Evolutionary conservation across 805 yeast species (phyloP).

Genomic region (Wickerhamomyces alni): DNA sequence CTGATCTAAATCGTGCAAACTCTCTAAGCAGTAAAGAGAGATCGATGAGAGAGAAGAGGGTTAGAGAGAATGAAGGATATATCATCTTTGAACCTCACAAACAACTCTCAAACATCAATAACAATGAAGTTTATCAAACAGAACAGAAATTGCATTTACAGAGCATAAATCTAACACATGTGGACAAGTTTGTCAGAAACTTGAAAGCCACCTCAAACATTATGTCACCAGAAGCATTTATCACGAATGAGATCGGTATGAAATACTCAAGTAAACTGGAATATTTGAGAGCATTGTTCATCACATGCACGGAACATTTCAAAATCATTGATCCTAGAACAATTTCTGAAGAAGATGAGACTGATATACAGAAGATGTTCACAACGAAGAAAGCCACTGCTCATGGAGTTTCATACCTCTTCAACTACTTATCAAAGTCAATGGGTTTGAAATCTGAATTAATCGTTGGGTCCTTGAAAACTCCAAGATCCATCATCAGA

Average conservation of each 20-base stretch:
- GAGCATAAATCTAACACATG: constrained; percentile 30
- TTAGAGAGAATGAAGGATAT: constrained; percentile 52
- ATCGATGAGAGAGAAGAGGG: constrained; percentile 61
- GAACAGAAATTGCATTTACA: constrained; percentile 24
- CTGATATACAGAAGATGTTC: constrained; percentile 36
- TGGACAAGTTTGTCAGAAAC: constrained; percentile 37
- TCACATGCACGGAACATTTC: constrained; percentile 57
- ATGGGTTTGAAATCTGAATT: constrained; percentile 71
- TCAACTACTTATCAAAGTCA: constrained; percentile 64
- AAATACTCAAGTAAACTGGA: constrained; percentile 51
- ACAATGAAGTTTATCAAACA: constrained; percentile 37
- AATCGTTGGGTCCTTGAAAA: constrained; percentile 77
- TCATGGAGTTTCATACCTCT: constrained; percentile 71
- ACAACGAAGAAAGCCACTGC: constrained; percentile 50
- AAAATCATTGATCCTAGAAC: constrained; percentile 28
- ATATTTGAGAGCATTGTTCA: constrained; percentile 57
- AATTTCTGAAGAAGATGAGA: constrained; percentile 12
- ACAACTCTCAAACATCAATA: constrained; percentile 37
- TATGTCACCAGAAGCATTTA: constrained; percentile 49
- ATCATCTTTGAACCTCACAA: constrained; percentile 59
- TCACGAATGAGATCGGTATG: constrained; percentile 44
- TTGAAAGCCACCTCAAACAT: constrained; percentile 28
- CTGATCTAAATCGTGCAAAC: constrained; percentile 67
- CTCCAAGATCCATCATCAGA: constrained; percentile 66
- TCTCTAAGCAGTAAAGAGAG: constrained; percentile 65